These are phyloP conservation scores for Fagopyrum esculentum DNA, from an alignment of 148 eudicot genomes.

Conservation along the genomic window DNA sequence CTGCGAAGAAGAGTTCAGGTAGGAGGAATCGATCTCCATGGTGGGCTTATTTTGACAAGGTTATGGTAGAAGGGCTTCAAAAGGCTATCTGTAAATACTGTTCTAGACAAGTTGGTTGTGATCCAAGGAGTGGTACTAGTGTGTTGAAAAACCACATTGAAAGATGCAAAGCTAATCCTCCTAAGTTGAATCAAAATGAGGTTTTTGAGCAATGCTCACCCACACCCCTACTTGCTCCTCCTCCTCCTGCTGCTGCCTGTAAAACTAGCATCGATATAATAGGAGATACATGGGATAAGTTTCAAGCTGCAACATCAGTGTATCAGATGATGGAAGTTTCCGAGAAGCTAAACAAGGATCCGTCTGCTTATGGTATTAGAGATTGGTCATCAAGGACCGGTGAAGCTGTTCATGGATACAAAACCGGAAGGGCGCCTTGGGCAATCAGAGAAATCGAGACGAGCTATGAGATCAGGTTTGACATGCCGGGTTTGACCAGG, in stretches of 20 bases:
- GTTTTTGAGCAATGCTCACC: background rate
- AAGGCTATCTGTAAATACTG: constrained; percentile 7
- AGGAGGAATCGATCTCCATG: constrained; percentile 9
- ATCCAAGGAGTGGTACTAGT: constrained; percentile 10
- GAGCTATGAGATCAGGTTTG: constrained; percentile 64
- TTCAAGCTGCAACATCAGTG: constrained; percentile 63
- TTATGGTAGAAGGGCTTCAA: background rate
- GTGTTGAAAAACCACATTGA: constrained; percentile 11
- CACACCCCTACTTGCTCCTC: background rate
- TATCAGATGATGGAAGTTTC: constrained; percentile 87
- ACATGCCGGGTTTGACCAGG: constrained; percentile 61
- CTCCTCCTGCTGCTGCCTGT: background rate
- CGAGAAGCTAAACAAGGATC: constrained; percentile 59
- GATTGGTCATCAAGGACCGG: constrained; percentile 19
- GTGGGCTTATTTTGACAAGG: constrained; percentile 14
- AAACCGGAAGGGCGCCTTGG: constrained; percentile 78
- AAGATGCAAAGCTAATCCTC: constrained; percentile 3
- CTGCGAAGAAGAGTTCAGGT: background rate
- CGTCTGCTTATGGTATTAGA: constrained; percentile 23
- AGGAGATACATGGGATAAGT: constrained; percentile 62
- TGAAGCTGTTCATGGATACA: constrained; percentile 28
- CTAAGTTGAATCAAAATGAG: background rate
- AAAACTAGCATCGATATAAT: background rate
- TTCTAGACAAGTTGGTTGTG: constrained; percentile 33
- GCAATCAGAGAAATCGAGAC: constrained; percentile 49